Evolutionary conservation across 2,329 filamentous ascomycete genomes (phyloP).

Genomic region (Neurospora sp.): DNA sequence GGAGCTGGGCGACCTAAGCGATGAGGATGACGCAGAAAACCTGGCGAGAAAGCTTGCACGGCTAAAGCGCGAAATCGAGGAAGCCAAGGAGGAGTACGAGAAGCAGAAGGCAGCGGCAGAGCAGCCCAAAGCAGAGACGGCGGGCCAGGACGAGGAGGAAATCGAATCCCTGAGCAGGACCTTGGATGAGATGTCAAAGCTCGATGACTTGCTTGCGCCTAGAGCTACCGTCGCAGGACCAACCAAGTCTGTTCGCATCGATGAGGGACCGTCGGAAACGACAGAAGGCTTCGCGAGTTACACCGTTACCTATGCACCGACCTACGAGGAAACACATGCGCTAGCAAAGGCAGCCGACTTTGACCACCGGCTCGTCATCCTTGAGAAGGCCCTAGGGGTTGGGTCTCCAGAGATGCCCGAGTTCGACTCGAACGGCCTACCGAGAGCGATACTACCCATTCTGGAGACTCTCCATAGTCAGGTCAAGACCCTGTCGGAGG

Average conservation of each 20-base stretch:
- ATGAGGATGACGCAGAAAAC: constrained; percentile 61
- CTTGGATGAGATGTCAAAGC: constrained; percentile 52
- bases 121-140: constrained; percentile 27
- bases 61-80: constrained; percentile 72
- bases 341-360: constrained; percentile 80
- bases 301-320: constrained; percentile 53
- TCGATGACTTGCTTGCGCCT: constrained; percentile 19
- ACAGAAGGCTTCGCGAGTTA: constrained; percentile 39
- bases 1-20: constrained; percentile 65
- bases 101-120: constrained; percentile 39
- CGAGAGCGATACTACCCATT: constrained; percentile 68
- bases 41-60: constrained; percentile 72
- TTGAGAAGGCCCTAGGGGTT: constrained; percentile 77
- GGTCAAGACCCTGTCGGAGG: constrained; percentile 62
- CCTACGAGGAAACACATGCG: constrained; percentile 57
- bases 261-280: constrained; percentile 12
- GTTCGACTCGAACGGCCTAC: constrained; percentile 43
- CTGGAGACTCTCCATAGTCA: constrained; percentile 74
- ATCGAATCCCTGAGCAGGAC: constrained; percentile 61
- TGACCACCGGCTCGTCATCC: constrained; percentile 64
- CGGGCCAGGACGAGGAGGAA: constrained; percentile 37
- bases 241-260: constrained; percentile 11
- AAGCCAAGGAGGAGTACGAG: constrained; percentile 54
- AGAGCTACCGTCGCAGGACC: constrained; percentile 16
- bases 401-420: constrained; percentile 58